Percentiles rank a stretch among this genome's conserved stretches.
phyloP scores from a whole-genome alignment of 495 filamentous ascomycete genomes.

The Friedmanniomyces endolithicus region DNA sequence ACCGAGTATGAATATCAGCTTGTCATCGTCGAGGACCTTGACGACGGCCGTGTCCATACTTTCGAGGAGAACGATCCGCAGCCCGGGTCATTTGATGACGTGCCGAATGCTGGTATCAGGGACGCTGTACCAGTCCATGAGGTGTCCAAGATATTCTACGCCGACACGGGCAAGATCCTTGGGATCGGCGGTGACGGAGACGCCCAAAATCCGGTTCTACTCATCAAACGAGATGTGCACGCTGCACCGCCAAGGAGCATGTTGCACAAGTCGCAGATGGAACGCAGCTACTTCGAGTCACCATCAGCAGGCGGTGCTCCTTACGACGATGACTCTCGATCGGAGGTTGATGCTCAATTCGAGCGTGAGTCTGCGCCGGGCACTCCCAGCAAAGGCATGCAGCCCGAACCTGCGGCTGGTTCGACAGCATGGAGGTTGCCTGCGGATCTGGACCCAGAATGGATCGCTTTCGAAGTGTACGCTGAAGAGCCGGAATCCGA shows the following conservation, averaged over 20 bases:
- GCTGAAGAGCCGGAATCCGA: conserved; percentile 46
- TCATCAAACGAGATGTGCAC: conserved; percentile 73
- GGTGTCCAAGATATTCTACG: conserved; percentile 93
- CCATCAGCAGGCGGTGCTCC: conserved; percentile 18
- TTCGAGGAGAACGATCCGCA: conserved; percentile 53
- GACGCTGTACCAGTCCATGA: conserved; percentile 81
- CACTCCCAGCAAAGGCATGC: neutral
- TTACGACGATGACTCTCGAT: conserved; percentile 36
- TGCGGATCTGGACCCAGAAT: conserved; percentile 75
- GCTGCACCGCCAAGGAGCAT: conserved; percentile 59
- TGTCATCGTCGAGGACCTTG: conserved; percentile 79
- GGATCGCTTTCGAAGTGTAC: conserved; percentile 89
- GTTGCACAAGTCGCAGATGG: conserved; percentile 32
- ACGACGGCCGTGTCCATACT: conserved; percentile 80
- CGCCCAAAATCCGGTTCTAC: conserved; percentile 70
- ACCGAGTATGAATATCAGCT: conserved; percentile 83
- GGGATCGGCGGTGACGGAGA: conserved; percentile 73
- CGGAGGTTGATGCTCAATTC: conserved; percentile 58
- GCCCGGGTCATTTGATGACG: conserved; percentile 56
- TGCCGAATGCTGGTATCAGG: conserved; percentile 62
- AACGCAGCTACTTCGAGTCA: conserved; percentile 23
- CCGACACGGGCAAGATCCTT: conserved; percentile 85
- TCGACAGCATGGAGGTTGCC: conserved; percentile 52
- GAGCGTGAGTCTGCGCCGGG: conserved; percentile 33
- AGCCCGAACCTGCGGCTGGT: too few species aligned